phyloP scores from a whole-genome alignment of 179 eudicot genomes.

The Silene noctiflora region DNA sequence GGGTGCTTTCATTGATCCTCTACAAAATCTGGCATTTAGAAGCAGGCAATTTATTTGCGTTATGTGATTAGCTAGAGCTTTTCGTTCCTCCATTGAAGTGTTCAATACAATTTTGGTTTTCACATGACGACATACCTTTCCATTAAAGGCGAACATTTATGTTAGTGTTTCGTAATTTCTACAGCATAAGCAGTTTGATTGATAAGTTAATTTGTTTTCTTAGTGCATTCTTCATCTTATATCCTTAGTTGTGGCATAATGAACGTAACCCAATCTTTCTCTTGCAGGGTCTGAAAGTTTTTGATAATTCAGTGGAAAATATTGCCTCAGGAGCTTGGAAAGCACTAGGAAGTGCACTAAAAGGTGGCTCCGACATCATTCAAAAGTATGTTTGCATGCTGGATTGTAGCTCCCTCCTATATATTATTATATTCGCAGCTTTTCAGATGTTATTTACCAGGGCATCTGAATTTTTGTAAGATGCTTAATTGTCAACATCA shows the following conservation, averaged over 20 bases:
- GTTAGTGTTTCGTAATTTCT: not conserved
- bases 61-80: conserved; percentile 1
- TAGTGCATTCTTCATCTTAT: not conserved
- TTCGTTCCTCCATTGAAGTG: not conserved
- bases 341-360: conserved; percentile 79
- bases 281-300: conserved; percentile 69
- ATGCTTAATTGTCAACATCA: not conserved
- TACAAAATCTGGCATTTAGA: not conserved
- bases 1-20: not conserved
- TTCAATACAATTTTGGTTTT: not conserved
- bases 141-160: not conserved
- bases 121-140: not conserved
- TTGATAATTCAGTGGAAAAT: conserved; percentile 71
- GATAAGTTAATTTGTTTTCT: not conserved
- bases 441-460: not conserved
- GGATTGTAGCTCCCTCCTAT: too few relatives aligned
- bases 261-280: not conserved
- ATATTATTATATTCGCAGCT: not conserved
- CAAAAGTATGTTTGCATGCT: conserved; percentile 53
- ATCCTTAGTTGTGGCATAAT: not conserved
- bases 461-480: not conserved
- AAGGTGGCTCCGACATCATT: conserved; percentile 67
- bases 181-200: not conserved
- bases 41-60: not conserved
- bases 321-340: conserved; percentile 94